Evolutionary conservation across 768 basidiomycete genomes (phyloP), one percentile per base, ranked within the genome.

Genomic region (Amanita brunnescens): DNA sequence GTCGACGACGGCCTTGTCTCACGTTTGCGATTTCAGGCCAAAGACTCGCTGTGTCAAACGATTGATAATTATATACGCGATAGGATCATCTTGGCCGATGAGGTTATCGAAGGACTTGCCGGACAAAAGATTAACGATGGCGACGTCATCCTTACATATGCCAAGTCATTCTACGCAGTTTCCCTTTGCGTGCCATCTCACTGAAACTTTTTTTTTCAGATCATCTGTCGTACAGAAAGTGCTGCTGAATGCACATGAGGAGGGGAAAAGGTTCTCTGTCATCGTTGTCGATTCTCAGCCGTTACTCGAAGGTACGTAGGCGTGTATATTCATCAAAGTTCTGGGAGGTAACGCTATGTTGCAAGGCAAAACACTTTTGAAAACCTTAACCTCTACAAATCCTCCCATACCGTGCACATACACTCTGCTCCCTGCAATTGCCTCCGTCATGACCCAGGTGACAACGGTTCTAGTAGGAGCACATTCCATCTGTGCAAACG

Each of bases 251-350:
- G 91, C 94, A 8, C 81, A 87, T 60, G 70, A 74, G 45, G 78
- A 78, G 14, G 85, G 86, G 6, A 89, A 84, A 55, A 71, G 69
- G 37, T 96, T 99, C 63, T 89, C 87, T 0, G 94, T 96, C 14
- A 82, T 97, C 38, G 81, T 96, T 7, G 85, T 97, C 9, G 96
- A 99, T 64, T 94, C 94, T n/a, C 77, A 89, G 49, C 96, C 96
- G 2, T 77, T 98, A 58, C 74, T 91, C 12, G 96, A 99, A 78
- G 95, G 93, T 81, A 10, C 2, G 18, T 14, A 32, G 33, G 53
- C 37, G 18, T 47, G 10, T 46, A 24, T 35, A n/a, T 47, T 16
- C 23, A 29, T 50, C 9, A 56, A 18, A 20, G 43, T 41, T 21
- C 40, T 47, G 40, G 33, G 45, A 52, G 20, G 37, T 16, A 21